Evolutionary conservation across 2,329 filamentous ascomycete genomes (phyloP).

Genomic region (Penicillium sp.): DNA sequence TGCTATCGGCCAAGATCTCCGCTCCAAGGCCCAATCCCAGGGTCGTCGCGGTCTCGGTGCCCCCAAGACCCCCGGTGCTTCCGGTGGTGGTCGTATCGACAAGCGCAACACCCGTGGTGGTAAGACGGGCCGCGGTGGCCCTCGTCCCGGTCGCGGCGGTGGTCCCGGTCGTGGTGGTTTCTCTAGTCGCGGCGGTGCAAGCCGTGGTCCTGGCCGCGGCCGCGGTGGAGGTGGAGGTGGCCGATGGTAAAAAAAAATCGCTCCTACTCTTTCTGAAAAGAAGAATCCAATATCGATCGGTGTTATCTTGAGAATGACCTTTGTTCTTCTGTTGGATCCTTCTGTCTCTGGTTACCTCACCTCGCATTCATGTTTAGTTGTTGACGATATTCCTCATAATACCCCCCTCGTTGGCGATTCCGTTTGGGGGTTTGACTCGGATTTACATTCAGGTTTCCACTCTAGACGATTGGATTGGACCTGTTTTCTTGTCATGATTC

Average conservation of each 20-base stretch:
- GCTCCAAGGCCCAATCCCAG: conserved; percentile 19
- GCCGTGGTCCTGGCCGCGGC: conserved; percentile 3
- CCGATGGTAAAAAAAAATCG: neutral
- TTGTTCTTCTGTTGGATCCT: neutral
- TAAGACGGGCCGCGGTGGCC: conserved; percentile 20
- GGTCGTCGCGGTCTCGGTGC: conserved; percentile 32
- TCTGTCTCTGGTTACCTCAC: neutral
- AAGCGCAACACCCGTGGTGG: conserved; percentile 30
- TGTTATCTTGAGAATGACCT: neutral
- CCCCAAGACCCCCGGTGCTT: conserved; percentile 31
- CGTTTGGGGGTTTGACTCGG: conserved; percentile 22
- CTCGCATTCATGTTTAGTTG: conserved; percentile 11
- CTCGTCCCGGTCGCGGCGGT: conserved; percentile 17
- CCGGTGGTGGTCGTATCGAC: conserved; percentile 31
- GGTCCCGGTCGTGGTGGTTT: conserved; percentile 14
- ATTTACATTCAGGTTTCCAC: conserved; percentile 10
- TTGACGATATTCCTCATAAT: conserved; percentile 22
- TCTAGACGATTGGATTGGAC: conserved; percentile 5
- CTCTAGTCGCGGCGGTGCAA: conserved; percentile 12
- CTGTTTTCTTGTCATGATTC: conserved; percentile 23
- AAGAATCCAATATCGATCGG: neutral
- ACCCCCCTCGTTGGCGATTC: conserved; percentile 23
- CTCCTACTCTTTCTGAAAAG: neutral
- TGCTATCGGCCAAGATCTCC: conserved; percentile 25
- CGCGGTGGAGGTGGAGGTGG: conserved; percentile 5